Evolutionary conservation across 2,329 filamentous ascomycete genomes (phyloP), one percentile per base, ranked within the genome.

Genomic region (Penicillium carneum): DNA sequence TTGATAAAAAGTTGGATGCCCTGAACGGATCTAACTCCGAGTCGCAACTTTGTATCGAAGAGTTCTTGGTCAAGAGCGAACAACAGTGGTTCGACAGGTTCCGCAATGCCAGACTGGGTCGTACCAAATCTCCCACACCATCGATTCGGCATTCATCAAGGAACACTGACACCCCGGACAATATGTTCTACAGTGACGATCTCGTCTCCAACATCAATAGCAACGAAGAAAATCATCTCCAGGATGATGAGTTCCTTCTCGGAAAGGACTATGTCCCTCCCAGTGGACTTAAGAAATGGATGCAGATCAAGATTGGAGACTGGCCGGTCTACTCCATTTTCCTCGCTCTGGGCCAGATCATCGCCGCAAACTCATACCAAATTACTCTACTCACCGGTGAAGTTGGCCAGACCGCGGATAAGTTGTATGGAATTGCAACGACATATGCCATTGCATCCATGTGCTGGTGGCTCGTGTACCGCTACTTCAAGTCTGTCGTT

Each of bases 301-400:
- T 88, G 75, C 81, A 84, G 62, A 77, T 82, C 61, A 84, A 85
- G 52, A 73, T 88, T 54, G 84, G 84, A 23, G 85, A 88, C 68
- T 88, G 87, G 86, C 87, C 86, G 0, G 69, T 88, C n/a, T 89
- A 89, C 71, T 83, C 85, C 3, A 81, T 88, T 65, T 79, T 88
- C 50, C 81, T 89, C 23, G 86, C 85, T 7, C 78, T 88, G 43
- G 84, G 85, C 34, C 87, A 89, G 68, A 85, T 89, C 64, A 84
- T 89, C 49, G 85, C 87, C 1, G 84, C 86, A 59, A 88, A 88
- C 73, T 88, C 86, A 0, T 88, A 89, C 76, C 88, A 90, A 70
- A 87, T 90, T 70, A 88, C 87, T 0, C 80, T 90, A n/a, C 80
- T 90, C n/a, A 87, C 86, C 0, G 87, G 87, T n/a, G 83, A 87